These are phyloP conservation scores for Diplodia mutila DNA, from an alignment of 2,329 filamentous ascomycete species.

Conservation along the genomic window DNA sequence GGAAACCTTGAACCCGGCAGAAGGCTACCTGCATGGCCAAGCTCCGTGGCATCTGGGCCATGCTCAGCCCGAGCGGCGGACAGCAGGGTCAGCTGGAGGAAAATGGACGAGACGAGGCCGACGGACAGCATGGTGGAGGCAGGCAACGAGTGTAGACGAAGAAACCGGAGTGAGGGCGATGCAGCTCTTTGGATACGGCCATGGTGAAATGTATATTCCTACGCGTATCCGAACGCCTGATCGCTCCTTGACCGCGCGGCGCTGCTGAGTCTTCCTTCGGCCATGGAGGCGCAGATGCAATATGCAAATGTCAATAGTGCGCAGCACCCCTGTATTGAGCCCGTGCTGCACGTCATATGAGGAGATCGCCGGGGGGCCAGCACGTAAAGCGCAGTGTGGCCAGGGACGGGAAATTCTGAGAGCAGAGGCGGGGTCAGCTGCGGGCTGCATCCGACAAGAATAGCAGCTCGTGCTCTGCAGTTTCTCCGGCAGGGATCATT, in stretches of 20 bases:
- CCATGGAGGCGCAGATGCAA: constrained; percentile 6
- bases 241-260: not conserved
- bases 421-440: constrained; percentile 3
- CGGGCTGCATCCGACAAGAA: not conserved
- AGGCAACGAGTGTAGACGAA: not conserved
- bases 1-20: constrained; percentile 1
- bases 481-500: not conserved
- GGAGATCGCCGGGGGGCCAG: constrained; percentile 4
- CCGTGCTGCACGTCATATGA: constrained; percentile 16
- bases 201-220: not conserved
- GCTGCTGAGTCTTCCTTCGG: not conserved
- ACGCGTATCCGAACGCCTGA: not conserved
- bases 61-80: not conserved
- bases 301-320: constrained; percentile 17
- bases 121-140: not conserved
- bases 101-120: not conserved
- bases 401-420: not conserved
- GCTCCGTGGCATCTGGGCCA: not conserved
- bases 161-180: not conserved
- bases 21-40: constrained; percentile 11
- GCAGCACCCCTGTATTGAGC: not conserved
- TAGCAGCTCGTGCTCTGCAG: constrained; percentile 1
- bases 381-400: not conserved
- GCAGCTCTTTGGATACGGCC: not conserved
- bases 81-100: not conserved